Conservation (phyloP, 495 filamentous ascomycete species). For the Monascus purpureus region DNA sequence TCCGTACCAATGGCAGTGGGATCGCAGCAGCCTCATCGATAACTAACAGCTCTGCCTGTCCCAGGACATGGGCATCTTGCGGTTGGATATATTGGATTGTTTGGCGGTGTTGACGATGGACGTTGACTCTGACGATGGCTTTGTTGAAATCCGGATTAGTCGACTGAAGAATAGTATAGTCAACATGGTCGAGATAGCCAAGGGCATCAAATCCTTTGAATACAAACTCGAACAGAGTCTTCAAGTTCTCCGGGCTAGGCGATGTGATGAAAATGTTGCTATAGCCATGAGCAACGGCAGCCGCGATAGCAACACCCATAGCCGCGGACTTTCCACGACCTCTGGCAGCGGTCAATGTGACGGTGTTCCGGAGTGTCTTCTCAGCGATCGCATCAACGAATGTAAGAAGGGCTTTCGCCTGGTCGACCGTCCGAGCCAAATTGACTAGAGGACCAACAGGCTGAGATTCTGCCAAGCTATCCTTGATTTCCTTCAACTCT, state of each 20-base stretch:
- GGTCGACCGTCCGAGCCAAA: conserved; percentile 81
- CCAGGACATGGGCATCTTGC: conserved; percentile 85
- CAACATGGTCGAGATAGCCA: conserved; percentile 81
- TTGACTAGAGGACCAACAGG: conserved; percentile 72
- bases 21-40: conserved; percentile 98
- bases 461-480: conserved; percentile 69
- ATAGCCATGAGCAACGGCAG: conserved; percentile 89
- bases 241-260: conserved; percentile 94
- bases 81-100: conserved; percentile 98
- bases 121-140: conserved; percentile 91
- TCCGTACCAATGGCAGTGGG: conserved; percentile 78
- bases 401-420: conserved; percentile 86
- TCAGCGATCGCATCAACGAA: conserved; percentile 95
- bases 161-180: conserved; percentile 97
- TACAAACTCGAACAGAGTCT: conserved; percentile 94
- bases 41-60: conserved; percentile 89
- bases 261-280: conserved; percentile 99
- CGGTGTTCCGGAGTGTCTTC: conserved; percentile 87
- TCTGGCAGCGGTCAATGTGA: conserved; percentile 84
- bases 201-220: conserved; percentile 98
- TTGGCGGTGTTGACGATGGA: conserved; percentile 89
- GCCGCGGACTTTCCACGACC: conserved; percentile 96
- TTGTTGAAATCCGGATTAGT: conserved; percentile 99
- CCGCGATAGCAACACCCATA: conserved; percentile 84
- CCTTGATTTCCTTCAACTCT: conserved; percentile 79